Evolutionary conservation across 176 grass and related monocot species (phyloP).

Genomic region (Triticum timopheevii): DNA sequence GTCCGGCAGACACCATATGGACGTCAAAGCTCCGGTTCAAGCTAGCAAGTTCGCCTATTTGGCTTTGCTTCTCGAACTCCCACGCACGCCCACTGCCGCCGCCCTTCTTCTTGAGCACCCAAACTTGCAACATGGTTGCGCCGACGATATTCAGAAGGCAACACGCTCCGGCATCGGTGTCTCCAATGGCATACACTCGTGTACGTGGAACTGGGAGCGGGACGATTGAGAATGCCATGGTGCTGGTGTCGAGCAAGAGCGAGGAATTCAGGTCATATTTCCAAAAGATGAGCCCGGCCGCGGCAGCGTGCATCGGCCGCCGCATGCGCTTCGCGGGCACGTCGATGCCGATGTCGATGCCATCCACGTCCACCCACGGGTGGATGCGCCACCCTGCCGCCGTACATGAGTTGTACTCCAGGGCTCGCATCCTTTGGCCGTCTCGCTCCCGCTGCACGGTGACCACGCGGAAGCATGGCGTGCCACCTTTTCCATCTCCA

Average conservation of each 20-base stretch:
- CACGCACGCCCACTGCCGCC: not conserved
- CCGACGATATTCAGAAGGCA: conserved; percentile 17
- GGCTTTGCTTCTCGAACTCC: not conserved
- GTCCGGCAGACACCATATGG: too few species aligned
- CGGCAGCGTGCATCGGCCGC: not conserved
- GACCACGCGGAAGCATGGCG: not conserved
- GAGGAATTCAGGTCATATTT: not conserved
- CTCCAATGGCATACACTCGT: conserved; percentile 22
- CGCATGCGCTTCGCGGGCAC: not conserved
- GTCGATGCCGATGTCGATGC: too few species aligned
- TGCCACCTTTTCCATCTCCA: not conserved
- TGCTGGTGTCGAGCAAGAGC: conserved; percentile 15
- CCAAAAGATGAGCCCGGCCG: not conserved
- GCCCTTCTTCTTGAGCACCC: not conserved
- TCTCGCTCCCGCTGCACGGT: not conserved
- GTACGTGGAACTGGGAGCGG: not conserved
- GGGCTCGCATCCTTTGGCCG: not conserved
- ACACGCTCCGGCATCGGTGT: not conserved
- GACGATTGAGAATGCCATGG: conserved; percentile 10
- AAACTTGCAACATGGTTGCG: not conserved
- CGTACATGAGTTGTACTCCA: not conserved
- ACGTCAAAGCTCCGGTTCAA: too few species aligned
- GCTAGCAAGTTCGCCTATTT: too few species aligned
- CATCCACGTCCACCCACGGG: not conserved
- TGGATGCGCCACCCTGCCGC: not conserved